Conservation (phyloP, 1,139 yeast species). For the Sugiyamaella xylanicola region DNA sequence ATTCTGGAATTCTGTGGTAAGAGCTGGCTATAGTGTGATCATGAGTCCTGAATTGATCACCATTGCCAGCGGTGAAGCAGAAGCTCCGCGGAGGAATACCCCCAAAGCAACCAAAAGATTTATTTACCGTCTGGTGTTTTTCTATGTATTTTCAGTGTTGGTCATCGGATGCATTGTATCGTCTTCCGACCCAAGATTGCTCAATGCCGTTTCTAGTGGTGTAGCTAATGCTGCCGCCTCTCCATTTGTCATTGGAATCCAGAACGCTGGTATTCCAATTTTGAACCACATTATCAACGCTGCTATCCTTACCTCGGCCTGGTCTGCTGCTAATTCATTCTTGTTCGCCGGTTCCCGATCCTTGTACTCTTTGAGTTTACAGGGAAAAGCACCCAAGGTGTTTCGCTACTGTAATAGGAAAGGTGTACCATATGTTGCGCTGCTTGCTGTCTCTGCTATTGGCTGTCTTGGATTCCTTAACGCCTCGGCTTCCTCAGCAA, state of each 20-base stretch:
- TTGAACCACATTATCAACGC: slow-evolving; percentile 68
- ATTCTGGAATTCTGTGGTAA: slow-evolving; percentile 63
- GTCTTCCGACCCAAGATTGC: slow-evolving; percentile 50
- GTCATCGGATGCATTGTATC: slow-evolving; percentile 63
- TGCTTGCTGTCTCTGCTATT: slow-evolving; percentile 37
- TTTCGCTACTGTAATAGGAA: slow-evolving; percentile 47
- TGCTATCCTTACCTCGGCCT: slow-evolving; percentile 62
- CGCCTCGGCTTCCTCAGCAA: slow-evolving; percentile 50
- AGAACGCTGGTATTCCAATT: slow-evolving; percentile 55
- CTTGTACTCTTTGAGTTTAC: slow-evolving; percentile 47
- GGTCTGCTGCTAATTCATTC: slow-evolving; percentile 50
- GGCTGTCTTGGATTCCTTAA: slow-evolving; percentile 48
- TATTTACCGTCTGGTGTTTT: slow-evolving; percentile 60
- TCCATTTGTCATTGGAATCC: slow-evolving; percentile 66
- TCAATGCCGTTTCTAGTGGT: slow-evolving; percentile 46
- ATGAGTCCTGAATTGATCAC: slow-evolving; percentile 73
- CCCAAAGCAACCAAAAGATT: slow-evolving; percentile 66
- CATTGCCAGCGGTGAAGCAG: slow-evolving; percentile 75
- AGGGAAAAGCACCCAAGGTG: slow-evolving; percentile 53
- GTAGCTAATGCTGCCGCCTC: slow-evolving; percentile 58
- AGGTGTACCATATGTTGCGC: slow-evolving; percentile 50
- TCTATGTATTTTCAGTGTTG: slow-evolving; percentile 57
- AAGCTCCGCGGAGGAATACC: slow-evolving; percentile 62
- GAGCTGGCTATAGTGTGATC: slow-evolving; percentile 57
- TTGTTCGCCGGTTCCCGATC: slow-evolving; percentile 48